Evolutionary conservation across 192 early-diverging fungal genomes (phyloP).

Genomic region (Backusella luteola): DNA sequence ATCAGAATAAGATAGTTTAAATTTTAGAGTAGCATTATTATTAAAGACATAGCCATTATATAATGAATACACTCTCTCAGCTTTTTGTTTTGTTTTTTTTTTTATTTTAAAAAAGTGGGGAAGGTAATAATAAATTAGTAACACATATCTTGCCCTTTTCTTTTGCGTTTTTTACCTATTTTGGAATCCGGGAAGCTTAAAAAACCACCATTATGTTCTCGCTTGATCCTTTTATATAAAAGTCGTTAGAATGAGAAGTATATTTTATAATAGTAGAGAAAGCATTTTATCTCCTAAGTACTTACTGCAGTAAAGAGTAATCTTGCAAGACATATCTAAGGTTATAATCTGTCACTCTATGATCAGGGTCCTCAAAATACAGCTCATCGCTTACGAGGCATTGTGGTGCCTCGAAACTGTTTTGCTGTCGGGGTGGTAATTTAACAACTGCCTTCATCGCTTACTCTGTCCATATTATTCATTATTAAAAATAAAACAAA

Average conservation of each 20-base stretch:
- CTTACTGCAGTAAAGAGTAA: not conserved
- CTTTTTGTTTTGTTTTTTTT: conserved; percentile 5
- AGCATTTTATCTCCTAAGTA: not conserved
- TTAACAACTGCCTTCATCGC: conserved; percentile 10
- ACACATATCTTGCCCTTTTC: not conserved
- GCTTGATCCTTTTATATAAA: conserved; percentile 8
- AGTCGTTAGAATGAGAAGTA: not conserved
- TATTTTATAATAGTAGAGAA: not conserved
- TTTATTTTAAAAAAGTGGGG: not conserved
- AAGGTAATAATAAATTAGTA: not conserved
- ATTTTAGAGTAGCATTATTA: conserved; percentile 20
- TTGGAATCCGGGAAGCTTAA: conserved; percentile 18
- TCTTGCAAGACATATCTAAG: not conserved
- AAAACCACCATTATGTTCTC: conserved; percentile 10
- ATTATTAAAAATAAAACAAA: not conserved
- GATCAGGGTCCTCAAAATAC: conserved; percentile 9
- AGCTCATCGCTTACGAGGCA: not conserved
- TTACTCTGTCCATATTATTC: not conserved
- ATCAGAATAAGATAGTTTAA: conserved; percentile 19
- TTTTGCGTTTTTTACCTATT: conserved; percentile 7
- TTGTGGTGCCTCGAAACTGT: not conserved
- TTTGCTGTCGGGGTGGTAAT: conserved; percentile 5
- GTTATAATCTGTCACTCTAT: conserved; percentile 5
- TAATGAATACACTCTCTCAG: conserved; percentile 40
- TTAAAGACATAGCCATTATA: conserved; percentile 29